Evolutionary conservation across 2,329 filamentous ascomycete species (phyloP).

Genomic region (Colletotrichum euphorbiae): DNA sequence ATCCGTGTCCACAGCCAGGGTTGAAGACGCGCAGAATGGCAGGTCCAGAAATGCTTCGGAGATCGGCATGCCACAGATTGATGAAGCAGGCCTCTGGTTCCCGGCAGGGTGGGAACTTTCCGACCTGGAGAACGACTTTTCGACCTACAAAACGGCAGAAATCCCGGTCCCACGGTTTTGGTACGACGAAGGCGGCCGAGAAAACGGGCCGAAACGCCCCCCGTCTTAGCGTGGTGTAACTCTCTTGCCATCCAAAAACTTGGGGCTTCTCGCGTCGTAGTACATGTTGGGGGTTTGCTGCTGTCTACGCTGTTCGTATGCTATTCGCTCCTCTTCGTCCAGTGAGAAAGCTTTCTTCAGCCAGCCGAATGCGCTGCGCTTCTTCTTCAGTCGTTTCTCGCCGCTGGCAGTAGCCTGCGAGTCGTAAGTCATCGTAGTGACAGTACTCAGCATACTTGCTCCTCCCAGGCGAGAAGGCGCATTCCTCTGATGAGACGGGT

Average conservation of each 20-base stretch:
- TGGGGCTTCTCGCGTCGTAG: conserved; percentile 62
- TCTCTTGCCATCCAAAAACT: conserved; percentile 68
- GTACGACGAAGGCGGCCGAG: not conserved
- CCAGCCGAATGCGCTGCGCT: conserved; percentile 76
- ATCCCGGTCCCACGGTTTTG: too few species aligned
- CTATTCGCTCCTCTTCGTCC: conserved; percentile 71
- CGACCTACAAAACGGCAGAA: not conserved
- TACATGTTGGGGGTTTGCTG: conserved; percentile 60
- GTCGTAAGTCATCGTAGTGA: conserved; percentile 60
- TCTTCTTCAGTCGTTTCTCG: conserved; percentile 68
- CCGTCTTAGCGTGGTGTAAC: conserved; percentile 44
- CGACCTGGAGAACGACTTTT: not conserved
- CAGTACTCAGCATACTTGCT: conserved; percentile 69
- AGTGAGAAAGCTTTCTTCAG: conserved; percentile 75
- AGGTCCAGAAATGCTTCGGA: not conserved
- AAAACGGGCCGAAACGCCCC: too few species aligned
- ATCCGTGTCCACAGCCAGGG: conserved; percentile 8
- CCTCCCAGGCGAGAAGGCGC: conserved; percentile 64
- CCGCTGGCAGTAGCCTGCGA: conserved; percentile 47
- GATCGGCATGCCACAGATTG: not conserved
- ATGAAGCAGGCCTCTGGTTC: not conserved
- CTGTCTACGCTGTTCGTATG: conserved; percentile 67
- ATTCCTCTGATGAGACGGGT: conserved; percentile 57
- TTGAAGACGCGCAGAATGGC: conserved; percentile 2
- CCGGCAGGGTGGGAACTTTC: not conserved